Percentiles rank a stretch among this genome's conserved stretches.
Evolutionary conservation across 306 rosid species (phyloP).

Genomic region (Dryas octopetala): DNA sequence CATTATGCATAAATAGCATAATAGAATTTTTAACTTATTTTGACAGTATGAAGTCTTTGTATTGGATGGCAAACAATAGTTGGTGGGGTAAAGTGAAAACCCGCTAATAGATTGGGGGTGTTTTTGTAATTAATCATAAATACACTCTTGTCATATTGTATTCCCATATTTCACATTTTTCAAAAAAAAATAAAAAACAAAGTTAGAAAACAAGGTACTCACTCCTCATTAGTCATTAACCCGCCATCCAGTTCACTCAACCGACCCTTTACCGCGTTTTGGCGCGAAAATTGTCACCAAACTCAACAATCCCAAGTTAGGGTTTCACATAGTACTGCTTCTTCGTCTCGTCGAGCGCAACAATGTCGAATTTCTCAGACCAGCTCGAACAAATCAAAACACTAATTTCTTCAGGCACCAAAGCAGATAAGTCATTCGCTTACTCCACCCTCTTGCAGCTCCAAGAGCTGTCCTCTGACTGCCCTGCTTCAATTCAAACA

Average conservation of each 20-base stretch:
- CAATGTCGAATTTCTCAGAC: conserved; percentile 46
- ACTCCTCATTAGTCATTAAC: too few species aligned
- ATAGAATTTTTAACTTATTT: too few species aligned
- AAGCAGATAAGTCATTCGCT: conserved; percentile 47
- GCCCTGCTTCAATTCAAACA: conserved; percentile 43
- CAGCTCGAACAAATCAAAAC: conserved; percentile 45
- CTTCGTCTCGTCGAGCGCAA: conserved; percentile 7
- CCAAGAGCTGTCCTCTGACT: conserved; percentile 51
- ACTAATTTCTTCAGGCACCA: conserved; percentile 42
- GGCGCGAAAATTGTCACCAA: conserved; percentile 30
- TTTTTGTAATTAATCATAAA: too few species aligned
- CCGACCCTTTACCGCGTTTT: conserved; percentile 1
- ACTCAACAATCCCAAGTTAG: conserved; percentile 3
- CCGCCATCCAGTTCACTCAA: neutral
- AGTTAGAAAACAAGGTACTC: too few species aligned
- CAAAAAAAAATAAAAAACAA: too few species aligned
- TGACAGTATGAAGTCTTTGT: too few species aligned
- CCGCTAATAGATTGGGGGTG: too few species aligned
- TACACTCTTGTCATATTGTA: too few species aligned
- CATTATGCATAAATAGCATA: too few species aligned
- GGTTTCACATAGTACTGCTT: conserved; percentile 8
- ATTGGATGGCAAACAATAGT: too few species aligned
- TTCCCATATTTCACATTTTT: too few species aligned
- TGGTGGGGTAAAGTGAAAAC: too few species aligned
- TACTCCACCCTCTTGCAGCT: conserved; percentile 62